Evolutionary conservation across 148 eudicot genomes (phyloP).

Genomic region (Rhododendron molle): DNA sequence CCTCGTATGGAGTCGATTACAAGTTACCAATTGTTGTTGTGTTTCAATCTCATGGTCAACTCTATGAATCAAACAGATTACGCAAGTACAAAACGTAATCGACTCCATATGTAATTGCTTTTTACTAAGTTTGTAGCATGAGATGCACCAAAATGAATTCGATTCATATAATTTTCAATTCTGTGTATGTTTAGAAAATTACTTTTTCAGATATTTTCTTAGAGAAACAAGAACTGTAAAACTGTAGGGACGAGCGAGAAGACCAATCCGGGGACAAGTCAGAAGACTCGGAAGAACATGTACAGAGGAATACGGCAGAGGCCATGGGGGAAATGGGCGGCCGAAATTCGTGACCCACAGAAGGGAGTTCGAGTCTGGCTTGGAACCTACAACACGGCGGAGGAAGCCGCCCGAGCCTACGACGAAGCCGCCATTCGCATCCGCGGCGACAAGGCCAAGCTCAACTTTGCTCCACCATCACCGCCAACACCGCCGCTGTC

Average conservation of each 20-base stretch:
- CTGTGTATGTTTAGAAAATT: neutral
- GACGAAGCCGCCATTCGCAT: conserved; percentile 72
- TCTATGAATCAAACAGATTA: no score
- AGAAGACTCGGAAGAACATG: conserved; percentile 46
- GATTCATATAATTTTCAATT: neutral
- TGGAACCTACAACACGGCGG: conserved; percentile 77
- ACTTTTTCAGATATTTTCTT: no score
- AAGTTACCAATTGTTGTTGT: no score
- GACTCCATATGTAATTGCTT: neutral
- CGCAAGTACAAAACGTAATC: no score
- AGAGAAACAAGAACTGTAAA: neutral
- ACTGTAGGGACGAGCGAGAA: conserved; percentile 15
- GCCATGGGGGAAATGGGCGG: conserved; percentile 99
- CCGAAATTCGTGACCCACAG: conserved; percentile 83
- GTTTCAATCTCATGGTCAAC: no score
- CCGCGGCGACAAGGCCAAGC: conserved; percentile 88
- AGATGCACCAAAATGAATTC: neutral
- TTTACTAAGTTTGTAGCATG: neutral
- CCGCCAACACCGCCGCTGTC: conserved; percentile 4
- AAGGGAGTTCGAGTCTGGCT: conserved; percentile 91
- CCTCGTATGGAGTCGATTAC: no score
- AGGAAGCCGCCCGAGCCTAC: conserved; percentile 83
- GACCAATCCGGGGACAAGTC: neutral
- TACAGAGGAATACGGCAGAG: conserved; percentile 85
- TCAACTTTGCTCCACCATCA: conserved; percentile 61